These are phyloP conservation scores for Sordaria brevicollis DNA, from an alignment of 495 filamentous ascomycete species.

Conservation along the genomic window DNA sequence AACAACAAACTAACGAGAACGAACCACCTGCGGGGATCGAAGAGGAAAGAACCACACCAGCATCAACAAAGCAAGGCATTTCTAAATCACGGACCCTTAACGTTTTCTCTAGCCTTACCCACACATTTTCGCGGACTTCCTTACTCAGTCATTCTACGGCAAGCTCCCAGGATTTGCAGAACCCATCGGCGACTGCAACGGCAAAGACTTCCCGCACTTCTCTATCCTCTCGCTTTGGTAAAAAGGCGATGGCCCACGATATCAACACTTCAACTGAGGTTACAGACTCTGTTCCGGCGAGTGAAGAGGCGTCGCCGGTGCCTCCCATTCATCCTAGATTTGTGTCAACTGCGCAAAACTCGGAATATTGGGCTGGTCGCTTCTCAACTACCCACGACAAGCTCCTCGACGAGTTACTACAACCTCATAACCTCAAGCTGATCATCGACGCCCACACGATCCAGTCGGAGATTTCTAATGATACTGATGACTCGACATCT, in stretches of 20 bases:
- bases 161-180: neutral
- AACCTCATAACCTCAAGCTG: slow-evolving; percentile 12
- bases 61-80: slow-evolving; percentile 2
- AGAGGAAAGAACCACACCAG: neutral
- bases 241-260: neutral
- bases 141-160: slow-evolving; percentile 1
- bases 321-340: slow-evolving; percentile 6
- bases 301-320: neutral
- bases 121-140: slow-evolving; percentile 27
- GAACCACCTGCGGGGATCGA: neutral
- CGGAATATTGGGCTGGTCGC: slow-evolving; percentile 46
- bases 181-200: neutral
- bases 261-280: neutral
- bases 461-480: slow-evolving; percentile 11
- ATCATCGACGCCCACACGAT: slow-evolving; percentile 16
- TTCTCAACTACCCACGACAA: slow-evolving; percentile 43
- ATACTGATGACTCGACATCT: neutral
- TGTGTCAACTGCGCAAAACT: slow-evolving; percentile 21
- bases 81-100: slow-evolving; percentile 27
- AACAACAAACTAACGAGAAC: slow-evolving; percentile 10
- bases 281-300: neutral
- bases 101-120: slow-evolving; percentile 28
- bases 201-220: neutral
- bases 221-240: neutral
- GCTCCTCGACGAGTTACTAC: slow-evolving; percentile 37